Percentiles rank a stretch among this genome's conserved stretches.
These are phyloP conservation scores for Ophiognomonia clavigignenti-juglandacearum DNA, from an alignment of 2,329 filamentous ascomycete species.

Conservation along the genomic window DNA sequence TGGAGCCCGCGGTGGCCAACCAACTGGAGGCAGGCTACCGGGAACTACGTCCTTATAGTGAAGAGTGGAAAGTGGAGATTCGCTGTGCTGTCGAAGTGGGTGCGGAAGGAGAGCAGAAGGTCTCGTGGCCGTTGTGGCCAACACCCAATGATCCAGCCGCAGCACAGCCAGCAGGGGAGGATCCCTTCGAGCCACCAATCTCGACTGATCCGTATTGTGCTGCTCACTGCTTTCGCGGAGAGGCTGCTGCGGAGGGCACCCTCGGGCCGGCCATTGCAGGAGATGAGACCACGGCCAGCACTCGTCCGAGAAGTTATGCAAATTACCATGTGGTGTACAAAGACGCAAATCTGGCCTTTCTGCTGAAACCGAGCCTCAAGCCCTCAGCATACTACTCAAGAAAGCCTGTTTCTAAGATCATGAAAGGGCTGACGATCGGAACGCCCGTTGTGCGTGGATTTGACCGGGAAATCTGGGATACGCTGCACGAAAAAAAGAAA, in stretches of 20 bases:
- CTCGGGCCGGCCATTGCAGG: constrained; percentile 33
- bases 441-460: constrained; percentile 89
- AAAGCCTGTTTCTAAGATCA: constrained; percentile 75
- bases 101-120: constrained; percentile 84
- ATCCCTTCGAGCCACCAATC: constrained; percentile 36
- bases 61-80: constrained; percentile 90
- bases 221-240: constrained; percentile 53
- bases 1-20: constrained; percentile 82
- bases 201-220: constrained; percentile 55
- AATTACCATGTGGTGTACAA: constrained; percentile 85
- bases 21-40: constrained; percentile 88
- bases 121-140: constrained; percentile 79
- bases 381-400: constrained; percentile 83
- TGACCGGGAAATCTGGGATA: constrained; percentile 70
- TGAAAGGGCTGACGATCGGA: constrained; percentile 77
- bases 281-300: constrained; percentile 32
- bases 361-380: constrained; percentile 79
- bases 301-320: constrained; percentile 52
- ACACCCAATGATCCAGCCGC: constrained; percentile 34
- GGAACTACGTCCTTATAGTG: constrained; percentile 80
- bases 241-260: constrained; percentile 52
- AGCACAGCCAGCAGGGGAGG: constrained; percentile 3
- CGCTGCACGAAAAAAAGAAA: constrained; percentile 51
- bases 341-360: constrained; percentile 69
- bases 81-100: constrained; percentile 88